Conservation (phyloP, 148 eudicot species). For the Bassia scoparia region DNA sequence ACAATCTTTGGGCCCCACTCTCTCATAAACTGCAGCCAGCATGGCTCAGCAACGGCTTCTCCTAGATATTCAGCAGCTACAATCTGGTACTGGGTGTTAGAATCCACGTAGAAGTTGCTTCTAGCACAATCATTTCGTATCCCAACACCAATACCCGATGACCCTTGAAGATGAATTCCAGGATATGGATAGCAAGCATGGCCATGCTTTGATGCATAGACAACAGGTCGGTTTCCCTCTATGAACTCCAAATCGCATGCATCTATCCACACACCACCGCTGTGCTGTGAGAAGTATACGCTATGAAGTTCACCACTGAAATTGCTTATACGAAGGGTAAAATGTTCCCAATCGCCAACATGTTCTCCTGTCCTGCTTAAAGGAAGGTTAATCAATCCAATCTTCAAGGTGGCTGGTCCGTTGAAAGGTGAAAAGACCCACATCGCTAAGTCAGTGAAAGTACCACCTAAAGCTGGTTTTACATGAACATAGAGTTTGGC, state of each 20-base stretch:
- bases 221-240: conserved; percentile 60
- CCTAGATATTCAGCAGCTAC: conserved; percentile 82
- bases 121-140: conserved; percentile 66
- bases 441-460: conserved; percentile 77
- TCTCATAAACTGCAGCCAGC: conserved; percentile 86
- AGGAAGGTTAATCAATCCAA: conserved; percentile 46
- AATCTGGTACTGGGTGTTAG: conserved; percentile 54
- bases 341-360: conserved; percentile 91
- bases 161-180: conserved; percentile 69
- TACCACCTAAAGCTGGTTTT: conserved; percentile 85
- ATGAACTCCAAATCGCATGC: conserved; percentile 65
- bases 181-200: conserved; percentile 82
- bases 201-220: conserved; percentile 70
- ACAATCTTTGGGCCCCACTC: conserved; percentile 74
- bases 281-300: conserved; percentile 82
- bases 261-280: conserved; percentile 75
- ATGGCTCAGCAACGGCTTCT: conserved; percentile 49
- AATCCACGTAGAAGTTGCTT: conserved; percentile 55
- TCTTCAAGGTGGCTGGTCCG: conserved; percentile 72
- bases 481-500: conserved; percentile 76
- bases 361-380: conserved; percentile 69
- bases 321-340: conserved; percentile 81
- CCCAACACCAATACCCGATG: conserved; percentile 67
- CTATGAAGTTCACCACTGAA: conserved; percentile 67
- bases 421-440: conserved; percentile 92